Base-by-base conservation (phyloP, 2,329 filamentous ascomycete species). In the Chalara sp. region DNA sequence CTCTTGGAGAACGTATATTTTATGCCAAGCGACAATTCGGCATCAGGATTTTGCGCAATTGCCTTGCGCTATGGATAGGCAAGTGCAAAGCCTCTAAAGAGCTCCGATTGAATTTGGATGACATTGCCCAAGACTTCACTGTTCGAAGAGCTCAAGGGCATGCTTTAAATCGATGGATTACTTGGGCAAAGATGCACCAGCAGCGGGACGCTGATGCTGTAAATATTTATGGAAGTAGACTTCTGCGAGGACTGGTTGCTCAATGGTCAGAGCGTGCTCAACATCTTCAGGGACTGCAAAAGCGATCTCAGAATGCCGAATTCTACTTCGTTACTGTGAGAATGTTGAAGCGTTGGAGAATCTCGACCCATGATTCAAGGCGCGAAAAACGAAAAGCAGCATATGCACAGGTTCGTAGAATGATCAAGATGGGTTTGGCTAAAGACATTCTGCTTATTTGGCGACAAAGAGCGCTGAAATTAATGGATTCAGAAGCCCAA, bases 1-100 rank as follows among this genome's bases (percentile, higher is more conserved):
- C 78, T n/a, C 60, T 84, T 32, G 72, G 75, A 33, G 73, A 72
- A 49, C 64, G 73, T 53, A 63, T 73, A 31, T 65, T 41, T 8
- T 35, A 46, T 30, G 40, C 47, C 6, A 44, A 55, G 49, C 63
- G 68, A 44, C 65, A 71, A 44, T 63, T 60, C 37, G 67, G 71
- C n/a, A 65, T 69, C 53, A 65, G 67, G 10, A 63, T 70, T 42
- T 68, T 70, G 39, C 62, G 63, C 6, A 65, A 68, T 30, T 62
- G 65, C 6, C 66, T 76, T 30, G 60, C 65, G 32, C 63, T 56
- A 30, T 70, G 73, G 64, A 63, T 69, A 33, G 59, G 68, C 35
- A 70, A 67, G 58, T 66, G 65, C 28, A 63, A 67, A 46, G 57
- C 60, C 35, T 65, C 50, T n/a, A 57, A 50, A 42, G 55, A 57